Conservation (phyloP, 2,329 filamentous ascomycete genomes). For the Ceratocystis variospora region DNA sequence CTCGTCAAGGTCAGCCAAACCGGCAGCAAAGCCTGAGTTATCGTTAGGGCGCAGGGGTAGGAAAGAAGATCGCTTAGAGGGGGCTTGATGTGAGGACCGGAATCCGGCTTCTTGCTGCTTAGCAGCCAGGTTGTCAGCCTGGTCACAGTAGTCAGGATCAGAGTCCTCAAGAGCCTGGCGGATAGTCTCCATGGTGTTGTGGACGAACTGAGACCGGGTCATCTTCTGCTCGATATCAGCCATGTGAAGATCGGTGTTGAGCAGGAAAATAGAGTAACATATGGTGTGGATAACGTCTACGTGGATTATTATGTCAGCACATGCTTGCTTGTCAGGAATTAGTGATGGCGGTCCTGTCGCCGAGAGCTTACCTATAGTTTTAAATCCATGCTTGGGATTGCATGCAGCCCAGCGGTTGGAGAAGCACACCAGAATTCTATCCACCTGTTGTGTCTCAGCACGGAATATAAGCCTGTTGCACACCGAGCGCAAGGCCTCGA, state of each 20-base stretch:
- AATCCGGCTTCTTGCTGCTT: conserved; percentile 21
- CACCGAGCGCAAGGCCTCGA: conserved; percentile 63
- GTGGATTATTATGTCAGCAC: conserved; percentile 24
- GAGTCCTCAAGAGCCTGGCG: conserved; percentile 60
- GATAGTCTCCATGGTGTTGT: conserved; percentile 89
- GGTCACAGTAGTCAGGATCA: conserved; percentile 50
- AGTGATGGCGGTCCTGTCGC: neutral
- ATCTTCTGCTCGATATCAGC: conserved; percentile 95
- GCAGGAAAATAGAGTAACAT: conserved; percentile 84
- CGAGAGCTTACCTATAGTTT: conserved; percentile 54
- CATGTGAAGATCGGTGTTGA: conserved; percentile 91
- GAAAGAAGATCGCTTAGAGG: conserved; percentile 36
- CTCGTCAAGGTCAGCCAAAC: conserved; percentile 31
- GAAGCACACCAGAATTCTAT: conserved; percentile 82
- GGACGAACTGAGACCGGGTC: conserved; percentile 87
- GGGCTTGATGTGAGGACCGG: conserved; percentile 20
- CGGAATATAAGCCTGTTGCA: conserved; percentile 71
- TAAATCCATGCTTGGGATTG: conserved; percentile 88
- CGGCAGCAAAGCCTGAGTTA: conserved; percentile 13
- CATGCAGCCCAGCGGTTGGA: conserved; percentile 85
- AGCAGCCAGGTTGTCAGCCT: conserved; percentile 13
- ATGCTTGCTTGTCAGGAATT: neutral
- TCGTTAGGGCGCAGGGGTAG: conserved; percentile 36
- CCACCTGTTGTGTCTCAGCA: conserved; percentile 92
- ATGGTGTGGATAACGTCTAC: conserved; percentile 91